Percentiles rank a stretch among this genome's conserved stretches.
Evolutionary conservation across 805 yeast species (phyloP).

Genomic region (Starmerella sp.): DNA sequence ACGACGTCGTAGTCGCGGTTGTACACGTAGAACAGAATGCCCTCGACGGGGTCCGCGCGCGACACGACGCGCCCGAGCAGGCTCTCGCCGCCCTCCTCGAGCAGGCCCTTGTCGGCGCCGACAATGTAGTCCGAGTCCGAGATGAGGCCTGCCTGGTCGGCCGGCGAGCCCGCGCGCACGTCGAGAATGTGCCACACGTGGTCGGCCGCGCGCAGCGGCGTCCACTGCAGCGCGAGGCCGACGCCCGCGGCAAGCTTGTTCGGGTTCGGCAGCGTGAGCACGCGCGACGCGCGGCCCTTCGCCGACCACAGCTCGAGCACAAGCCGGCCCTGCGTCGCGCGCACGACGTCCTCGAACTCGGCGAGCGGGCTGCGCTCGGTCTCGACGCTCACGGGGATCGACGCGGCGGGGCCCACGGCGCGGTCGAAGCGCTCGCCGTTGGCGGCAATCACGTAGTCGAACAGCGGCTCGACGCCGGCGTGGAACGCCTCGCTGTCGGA

Average conservation of each 20-base stretch:
- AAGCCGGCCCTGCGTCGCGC: constrained; percentile 27
- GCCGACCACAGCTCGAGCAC: constrained; percentile 70
- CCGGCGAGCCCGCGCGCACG: constrained; percentile 68
- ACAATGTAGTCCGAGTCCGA: constrained; percentile 82
- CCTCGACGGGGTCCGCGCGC: constrained; percentile 35
- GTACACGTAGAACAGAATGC: constrained; percentile 50
- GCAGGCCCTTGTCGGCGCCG: constrained; percentile 75
- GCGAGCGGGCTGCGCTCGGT: constrained; percentile 18
- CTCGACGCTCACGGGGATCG: constrained; percentile 12
- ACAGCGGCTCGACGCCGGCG: constrained; percentile 66
- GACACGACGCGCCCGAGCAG: constrained; percentile 53
- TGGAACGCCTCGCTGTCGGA: constrained; percentile 38
- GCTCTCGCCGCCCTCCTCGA: constrained; percentile 81
- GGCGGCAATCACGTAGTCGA: constrained; percentile 73
- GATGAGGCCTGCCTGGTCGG: constrained; percentile 66
- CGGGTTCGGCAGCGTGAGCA: constrained; percentile 16
- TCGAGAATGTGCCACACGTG: constrained; percentile 78
- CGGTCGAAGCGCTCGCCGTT: constrained; percentile 52
- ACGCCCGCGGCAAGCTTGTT: constrained; percentile 39
- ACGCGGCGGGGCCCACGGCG: background rate
- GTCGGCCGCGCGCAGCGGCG: constrained; percentile 63
- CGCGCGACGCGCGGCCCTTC: constrained; percentile 42
- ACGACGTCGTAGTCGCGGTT: constrained; percentile 78
- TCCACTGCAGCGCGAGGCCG: constrained; percentile 53
- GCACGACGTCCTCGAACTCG: constrained; percentile 14